These are phyloP conservation scores for Annulohypoxylon truncatum DNA, from an alignment of 2,329 filamentous ascomycete genomes.

Conservation along the genomic window DNA sequence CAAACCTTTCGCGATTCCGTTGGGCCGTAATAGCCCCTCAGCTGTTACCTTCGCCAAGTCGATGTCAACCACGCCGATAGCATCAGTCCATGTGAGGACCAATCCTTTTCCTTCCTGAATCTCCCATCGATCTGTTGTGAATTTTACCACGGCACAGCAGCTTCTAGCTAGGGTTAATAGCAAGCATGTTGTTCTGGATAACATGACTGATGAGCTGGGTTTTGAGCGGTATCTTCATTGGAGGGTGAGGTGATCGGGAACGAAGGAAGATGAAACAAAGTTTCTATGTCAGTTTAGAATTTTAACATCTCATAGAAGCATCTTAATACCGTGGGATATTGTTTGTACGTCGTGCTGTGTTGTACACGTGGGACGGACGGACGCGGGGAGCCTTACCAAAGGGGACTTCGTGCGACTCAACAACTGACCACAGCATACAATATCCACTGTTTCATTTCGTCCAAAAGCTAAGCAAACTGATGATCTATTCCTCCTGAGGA, in stretches of 20 bases:
- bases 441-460: not conserved
- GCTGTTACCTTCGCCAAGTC: constrained; percentile 5
- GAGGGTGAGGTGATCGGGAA: not conserved
- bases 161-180: not conserved
- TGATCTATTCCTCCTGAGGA: not conserved
- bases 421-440: not conserved
- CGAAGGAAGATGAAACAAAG: not conserved
- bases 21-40: not conserved
- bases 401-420: constrained; percentile 13
- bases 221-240: not conserved
- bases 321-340: constrained; percentile 15
- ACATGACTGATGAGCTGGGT: constrained; percentile 3
- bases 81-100: constrained; percentile 20
- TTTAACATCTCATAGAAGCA: not conserved
- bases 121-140: constrained; percentile 31
- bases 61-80: constrained; percentile 13
- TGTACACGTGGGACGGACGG: constrained; percentile 29
- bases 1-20: constrained; percentile 17
- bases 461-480: not conserved
- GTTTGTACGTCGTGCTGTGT: constrained; percentile 30
- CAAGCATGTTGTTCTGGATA: not conserved
- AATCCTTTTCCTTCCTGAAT: constrained; percentile 6
- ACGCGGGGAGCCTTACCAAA: constrained; percentile 30
- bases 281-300: not conserved
- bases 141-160: constrained; percentile 12